Percentiles rank a stretch among this genome's conserved stretches.
These are phyloP conservation scores for Abelmoschus esculentus DNA, from an alignment of 345 rosid species.

Conservation along the genomic window DNA sequence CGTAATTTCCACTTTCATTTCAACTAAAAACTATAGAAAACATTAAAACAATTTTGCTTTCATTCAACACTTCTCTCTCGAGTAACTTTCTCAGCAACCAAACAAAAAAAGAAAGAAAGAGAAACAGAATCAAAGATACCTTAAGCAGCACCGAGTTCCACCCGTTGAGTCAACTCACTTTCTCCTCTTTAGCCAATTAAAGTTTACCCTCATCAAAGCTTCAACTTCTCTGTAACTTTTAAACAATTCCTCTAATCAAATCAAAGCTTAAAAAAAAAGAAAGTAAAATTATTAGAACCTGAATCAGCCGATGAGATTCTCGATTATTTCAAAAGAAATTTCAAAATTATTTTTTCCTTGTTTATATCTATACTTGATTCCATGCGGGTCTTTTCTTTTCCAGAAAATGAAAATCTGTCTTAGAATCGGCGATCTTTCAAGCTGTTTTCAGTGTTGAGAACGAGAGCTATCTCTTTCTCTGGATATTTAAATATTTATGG, in stretches of 20 bases:
- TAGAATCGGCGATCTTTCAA: background rate
- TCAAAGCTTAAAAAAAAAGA: background rate
- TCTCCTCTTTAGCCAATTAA: constrained; percentile 18
- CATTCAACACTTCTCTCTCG: too few species aligned
- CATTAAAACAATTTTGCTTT: too few species aligned
- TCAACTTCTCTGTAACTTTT: background rate
- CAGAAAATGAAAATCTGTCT: background rate
- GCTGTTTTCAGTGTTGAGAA: background rate
- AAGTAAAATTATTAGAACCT: too few species aligned
- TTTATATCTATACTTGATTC: background rate
- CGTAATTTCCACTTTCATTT: constrained; percentile 2
- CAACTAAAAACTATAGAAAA: constrained; percentile 2
- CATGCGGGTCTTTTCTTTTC: background rate
- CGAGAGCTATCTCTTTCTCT: background rate
- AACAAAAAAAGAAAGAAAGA: constrained; percentile 15
- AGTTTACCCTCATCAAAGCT: constrained; percentile 23
- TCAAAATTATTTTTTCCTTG: too few species aligned
- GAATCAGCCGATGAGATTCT: too few species aligned
- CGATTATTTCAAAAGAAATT: too few species aligned
- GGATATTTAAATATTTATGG: background rate
- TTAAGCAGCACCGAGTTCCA: constrained; percentile 12
- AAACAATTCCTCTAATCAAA: constrained; percentile 5
- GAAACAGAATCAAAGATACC: constrained; percentile 14
- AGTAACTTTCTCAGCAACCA: too few species aligned
- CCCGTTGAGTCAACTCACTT: constrained; percentile 25